These are phyloP conservation scores for Polyplosphaeria fusca DNA, from an alignment of 495 filamentous ascomycete species.

Conservation along the genomic window DNA sequence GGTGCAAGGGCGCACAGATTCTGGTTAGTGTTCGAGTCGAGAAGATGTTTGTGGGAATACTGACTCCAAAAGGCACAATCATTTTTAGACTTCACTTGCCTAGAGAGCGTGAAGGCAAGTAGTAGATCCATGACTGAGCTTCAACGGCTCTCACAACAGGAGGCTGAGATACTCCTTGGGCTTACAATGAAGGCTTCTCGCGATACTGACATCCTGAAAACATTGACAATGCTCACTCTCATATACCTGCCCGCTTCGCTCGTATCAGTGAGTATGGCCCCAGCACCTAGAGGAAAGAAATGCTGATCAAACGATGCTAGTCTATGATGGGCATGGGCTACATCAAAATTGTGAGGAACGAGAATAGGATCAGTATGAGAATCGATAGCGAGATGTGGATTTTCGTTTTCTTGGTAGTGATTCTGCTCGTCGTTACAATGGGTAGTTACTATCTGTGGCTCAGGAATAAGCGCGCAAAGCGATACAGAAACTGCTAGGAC, in stretches of 20 bases:
- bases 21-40: background rate
- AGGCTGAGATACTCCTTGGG: background rate
- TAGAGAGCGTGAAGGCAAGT: background rate
- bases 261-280: background rate
- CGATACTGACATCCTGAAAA: background rate
- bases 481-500: too few relatives aligned
- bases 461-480: too few relatives aligned
- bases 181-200: background rate
- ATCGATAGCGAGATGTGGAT: too few relatives aligned
- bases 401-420: background rate
- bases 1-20: background rate
- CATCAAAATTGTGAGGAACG: too few relatives aligned
- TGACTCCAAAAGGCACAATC: background rate
- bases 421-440: background rate
- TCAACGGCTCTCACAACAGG: background rate
- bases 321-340: background rate
- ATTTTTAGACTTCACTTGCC: background rate
- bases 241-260: background rate
- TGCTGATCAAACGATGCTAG: too few relatives aligned
- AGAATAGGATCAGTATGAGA: too few relatives aligned
- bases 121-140: background rate
- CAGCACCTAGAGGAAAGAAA: too few relatives aligned
- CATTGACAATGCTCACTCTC: background rate
- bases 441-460: background rate
- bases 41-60: background rate